These are phyloP conservation scores for Cutaneotrichosporon sp. DNA, from an alignment of 1,284 basidiomycete species.

Conservation along the genomic window DNA sequence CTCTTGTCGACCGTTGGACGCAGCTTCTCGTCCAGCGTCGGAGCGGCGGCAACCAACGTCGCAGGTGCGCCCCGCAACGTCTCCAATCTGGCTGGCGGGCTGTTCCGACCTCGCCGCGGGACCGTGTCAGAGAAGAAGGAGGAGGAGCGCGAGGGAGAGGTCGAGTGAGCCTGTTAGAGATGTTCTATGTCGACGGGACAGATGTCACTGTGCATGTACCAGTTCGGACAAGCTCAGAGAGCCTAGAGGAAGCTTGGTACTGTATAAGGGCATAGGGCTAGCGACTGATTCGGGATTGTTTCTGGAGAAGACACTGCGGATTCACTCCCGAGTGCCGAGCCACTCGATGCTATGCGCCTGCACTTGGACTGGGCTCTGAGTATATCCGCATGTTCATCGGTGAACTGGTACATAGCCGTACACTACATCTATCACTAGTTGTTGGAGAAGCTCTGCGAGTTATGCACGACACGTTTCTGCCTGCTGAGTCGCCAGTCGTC, in stretches of 20 bases:
- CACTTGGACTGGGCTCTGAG: too few species aligned
- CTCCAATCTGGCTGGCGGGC: constrained; percentile 20
- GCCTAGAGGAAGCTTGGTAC: too few species aligned
- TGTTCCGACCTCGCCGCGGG: constrained; percentile 20
- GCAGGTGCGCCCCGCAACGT: constrained; percentile 37
- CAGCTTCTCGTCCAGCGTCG: constrained; percentile 37
- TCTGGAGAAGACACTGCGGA: too few species aligned
- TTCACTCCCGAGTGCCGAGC: too few species aligned
- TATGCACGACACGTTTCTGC: constrained; percentile 48
- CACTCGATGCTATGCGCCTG: too few species aligned
- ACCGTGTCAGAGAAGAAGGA: not conserved
- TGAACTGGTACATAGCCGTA: not conserved
- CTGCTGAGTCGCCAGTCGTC: constrained; percentile 55
- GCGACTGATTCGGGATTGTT: too few species aligned
- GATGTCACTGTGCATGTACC: not conserved
- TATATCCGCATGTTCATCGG: too few species aligned
- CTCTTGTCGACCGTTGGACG: constrained; percentile 33
- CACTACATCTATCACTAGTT: constrained; percentile 3
- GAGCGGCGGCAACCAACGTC: constrained; percentile 34
- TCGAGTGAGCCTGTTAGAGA: not conserved
- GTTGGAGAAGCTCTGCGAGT: constrained; percentile 44
- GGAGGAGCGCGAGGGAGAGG: constrained; percentile 3
- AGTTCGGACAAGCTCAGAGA: not conserved
- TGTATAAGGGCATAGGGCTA: too few species aligned
- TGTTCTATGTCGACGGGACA: not conserved